A percentile compares a stretch with the other conserved stretches of the same genome.
These are phyloP conservation scores for Aechmea fasciata DNA, from an alignment of 176 grass and related monocot species.

Conservation along the genomic window DNA sequence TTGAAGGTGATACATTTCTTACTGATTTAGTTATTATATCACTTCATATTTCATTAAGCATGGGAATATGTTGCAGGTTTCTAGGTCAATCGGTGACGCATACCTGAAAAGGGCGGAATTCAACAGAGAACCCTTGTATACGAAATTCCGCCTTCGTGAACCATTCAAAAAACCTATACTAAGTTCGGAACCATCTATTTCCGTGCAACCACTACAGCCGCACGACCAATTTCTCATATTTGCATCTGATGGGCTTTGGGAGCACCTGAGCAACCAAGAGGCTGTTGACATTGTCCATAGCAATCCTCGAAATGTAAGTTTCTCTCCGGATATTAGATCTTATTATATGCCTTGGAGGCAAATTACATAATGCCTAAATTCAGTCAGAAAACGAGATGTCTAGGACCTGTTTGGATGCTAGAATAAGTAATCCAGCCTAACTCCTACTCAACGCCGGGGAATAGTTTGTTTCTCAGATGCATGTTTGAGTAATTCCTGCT, in stretches of 20 bases:
- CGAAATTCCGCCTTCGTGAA: slow-evolving; percentile 17
- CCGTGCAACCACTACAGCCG: slow-evolving; percentile 17
- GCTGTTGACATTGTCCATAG: slow-evolving; percentile 29
- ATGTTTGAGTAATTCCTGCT: no score
- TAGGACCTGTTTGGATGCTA: no score
- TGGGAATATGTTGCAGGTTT: slow-evolving; percentile 7
- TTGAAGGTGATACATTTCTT: no score
- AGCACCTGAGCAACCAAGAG: slow-evolving; percentile 28
- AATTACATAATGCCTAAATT: not conserved
- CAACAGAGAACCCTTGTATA: slow-evolving; percentile 23
- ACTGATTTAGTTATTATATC: not conserved
- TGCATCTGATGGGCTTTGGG: slow-evolving; percentile 30
- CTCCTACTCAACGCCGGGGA: no score
- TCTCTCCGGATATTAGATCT: not conserved
- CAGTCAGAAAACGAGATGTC: no score
- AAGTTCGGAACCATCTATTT: slow-evolving; percentile 22
- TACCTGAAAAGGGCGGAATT: slow-evolving; percentile 28
- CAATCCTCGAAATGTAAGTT: slow-evolving; percentile 17
- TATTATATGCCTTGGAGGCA: not conserved
- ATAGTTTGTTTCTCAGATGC: no score
- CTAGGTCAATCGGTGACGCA: slow-evolving; percentile 26
- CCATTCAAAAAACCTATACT: slow-evolving; percentile 27
- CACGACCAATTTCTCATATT: slow-evolving; percentile 25
- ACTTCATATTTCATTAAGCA: slow-evolving; percentile 1
- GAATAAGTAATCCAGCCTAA: no score